phyloP scores from a whole-genome alignment of 2,329 filamentous ascomycete genomes.

The Helminthosporium solani region DNA sequence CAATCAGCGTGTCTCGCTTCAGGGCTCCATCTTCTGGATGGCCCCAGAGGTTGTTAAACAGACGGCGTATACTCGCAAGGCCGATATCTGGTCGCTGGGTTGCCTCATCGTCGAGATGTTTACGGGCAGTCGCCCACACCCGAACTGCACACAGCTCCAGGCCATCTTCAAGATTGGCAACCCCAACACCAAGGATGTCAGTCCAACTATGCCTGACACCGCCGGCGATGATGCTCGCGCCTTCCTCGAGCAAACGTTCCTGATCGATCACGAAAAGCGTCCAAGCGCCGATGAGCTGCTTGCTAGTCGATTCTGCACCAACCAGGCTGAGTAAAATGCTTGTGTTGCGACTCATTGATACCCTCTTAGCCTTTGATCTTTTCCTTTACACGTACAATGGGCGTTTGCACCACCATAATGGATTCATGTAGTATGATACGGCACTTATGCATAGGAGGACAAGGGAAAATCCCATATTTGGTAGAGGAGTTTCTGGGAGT shows the following conservation, averaged over 20 bases:
- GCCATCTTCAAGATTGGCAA: conserved; percentile 96
- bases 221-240: conserved; percentile 80
- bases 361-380: background rate
- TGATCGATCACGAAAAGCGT: conserved; percentile 89
- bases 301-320: conserved; percentile 76
- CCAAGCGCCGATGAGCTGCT: conserved; percentile 91
- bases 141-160: conserved; percentile 93
- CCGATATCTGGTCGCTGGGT: conserved; percentile 96
- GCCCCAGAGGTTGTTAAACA: conserved; percentile 97
- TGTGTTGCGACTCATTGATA: background rate
- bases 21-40: conserved; percentile 99
- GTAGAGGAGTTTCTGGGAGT: conserved; percentile 1
- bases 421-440: conserved; percentile 11
- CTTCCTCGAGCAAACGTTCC: conserved; percentile 88
- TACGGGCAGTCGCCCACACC: conserved; percentile 93
- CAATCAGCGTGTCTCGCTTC: conserved; percentile 67
- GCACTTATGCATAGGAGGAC: conserved; percentile 6
- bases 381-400: conserved; percentile 1
- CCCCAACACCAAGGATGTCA: conserved; percentile 79
- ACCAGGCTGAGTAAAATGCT: conserved; percentile 50
- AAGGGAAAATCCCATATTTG: background rate
- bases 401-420: conserved; percentile 6
- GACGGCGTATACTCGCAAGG: conserved; percentile 96
- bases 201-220: conserved; percentile 83
- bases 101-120: conserved; percentile 99